Evolutionary conservation across 2,329 filamentous ascomycete genomes (phyloP).

Genomic region (Fusarium haematococcum): DNA sequence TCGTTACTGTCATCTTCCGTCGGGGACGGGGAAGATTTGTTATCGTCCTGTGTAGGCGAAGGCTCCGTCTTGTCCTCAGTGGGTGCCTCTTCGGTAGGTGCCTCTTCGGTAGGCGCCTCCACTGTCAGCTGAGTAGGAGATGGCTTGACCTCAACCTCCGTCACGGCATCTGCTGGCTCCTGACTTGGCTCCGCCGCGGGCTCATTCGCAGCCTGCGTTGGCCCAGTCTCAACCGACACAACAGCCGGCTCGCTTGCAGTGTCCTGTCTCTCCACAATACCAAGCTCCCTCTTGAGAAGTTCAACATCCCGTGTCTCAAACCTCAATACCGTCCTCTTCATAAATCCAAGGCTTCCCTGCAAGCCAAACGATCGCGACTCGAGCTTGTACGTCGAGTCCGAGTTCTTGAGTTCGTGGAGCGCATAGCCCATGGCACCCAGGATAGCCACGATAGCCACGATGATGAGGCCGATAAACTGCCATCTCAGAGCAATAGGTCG

Average conservation of each 20-base stretch:
- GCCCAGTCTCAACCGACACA: neutral
- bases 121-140: neutral
- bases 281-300: neutral
- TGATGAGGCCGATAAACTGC: conserved; percentile 30
- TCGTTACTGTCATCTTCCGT: neutral
- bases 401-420: neutral
- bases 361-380: conserved; percentile 15
- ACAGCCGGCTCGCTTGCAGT: conserved; percentile 3
- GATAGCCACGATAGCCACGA: conserved; percentile 12
- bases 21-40: neutral
- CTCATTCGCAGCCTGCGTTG: neutral
- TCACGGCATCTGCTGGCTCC: neutral
- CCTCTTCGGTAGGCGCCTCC: neutral
- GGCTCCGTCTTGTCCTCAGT: neutral
- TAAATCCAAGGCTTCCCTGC: neutral
- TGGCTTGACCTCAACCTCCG: neutral
- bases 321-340: conserved; percentile 13
- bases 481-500: conserved; percentile 34
- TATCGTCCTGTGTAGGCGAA: neutral
- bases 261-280: neutral
- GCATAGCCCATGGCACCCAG: conserved; percentile 25
- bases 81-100: neutral
- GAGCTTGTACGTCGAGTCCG: conserved; percentile 25
- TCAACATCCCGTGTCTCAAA: neutral
- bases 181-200: neutral